A percentile compares a stretch with the other conserved stretches of the same genome.
These are phyloP conservation scores for Saccharomycopsis malanga DNA, from an alignment of 805 yeast species.

Conservation along the genomic window DNA sequence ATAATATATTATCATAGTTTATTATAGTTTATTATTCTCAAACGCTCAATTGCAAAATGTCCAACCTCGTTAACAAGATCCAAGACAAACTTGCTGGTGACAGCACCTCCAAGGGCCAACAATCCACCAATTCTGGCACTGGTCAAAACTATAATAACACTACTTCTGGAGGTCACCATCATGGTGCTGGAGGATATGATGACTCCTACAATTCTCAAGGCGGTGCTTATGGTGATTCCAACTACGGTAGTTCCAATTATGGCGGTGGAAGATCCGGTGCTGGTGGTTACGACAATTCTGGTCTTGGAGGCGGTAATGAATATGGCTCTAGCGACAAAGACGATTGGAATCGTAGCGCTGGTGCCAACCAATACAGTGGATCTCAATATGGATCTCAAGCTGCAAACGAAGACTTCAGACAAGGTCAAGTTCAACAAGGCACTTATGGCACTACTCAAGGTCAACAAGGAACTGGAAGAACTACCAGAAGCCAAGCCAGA, in stretches of 20 bases:
- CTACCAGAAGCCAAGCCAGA: constrained; percentile 11
- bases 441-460: neutral
- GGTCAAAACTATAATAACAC: neutral
- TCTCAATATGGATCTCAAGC: constrained; percentile 9
- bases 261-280: neutral
- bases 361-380: neutral
- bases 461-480: neutral
- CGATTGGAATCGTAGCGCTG: constrained; percentile 7
- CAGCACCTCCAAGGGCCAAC: neutral
- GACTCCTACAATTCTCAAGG: neutral
- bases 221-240: neutral
- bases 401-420: neutral
- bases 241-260: neutral
- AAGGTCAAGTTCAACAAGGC: neutral
- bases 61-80: constrained; percentile 14
- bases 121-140: neutral
- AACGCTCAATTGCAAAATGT: constrained; percentile 4
- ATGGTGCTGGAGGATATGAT: constrained; percentile 2
- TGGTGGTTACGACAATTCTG: neutral
- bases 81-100: constrained; percentile 9
- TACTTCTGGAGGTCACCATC: neutral
- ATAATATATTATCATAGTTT: too few species aligned
- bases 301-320: neutral
- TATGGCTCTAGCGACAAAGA: neutral
- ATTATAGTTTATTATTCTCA: too few species aligned